Evolutionary conservation across 2,329 filamentous ascomycete species (phyloP).

Genomic region (Diaporthe nobilis): DNA sequence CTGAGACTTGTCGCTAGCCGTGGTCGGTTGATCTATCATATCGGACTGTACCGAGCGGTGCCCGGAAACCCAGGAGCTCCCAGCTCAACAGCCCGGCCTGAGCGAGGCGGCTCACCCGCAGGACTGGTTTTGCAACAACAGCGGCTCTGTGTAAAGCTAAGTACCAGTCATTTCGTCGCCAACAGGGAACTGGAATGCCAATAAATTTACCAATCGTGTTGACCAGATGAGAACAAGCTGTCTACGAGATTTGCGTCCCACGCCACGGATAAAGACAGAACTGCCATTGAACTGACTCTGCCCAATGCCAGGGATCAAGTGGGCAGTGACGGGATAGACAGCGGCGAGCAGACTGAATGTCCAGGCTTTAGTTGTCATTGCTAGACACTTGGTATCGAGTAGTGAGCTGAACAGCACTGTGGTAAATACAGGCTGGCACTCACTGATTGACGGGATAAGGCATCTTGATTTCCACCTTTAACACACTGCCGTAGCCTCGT

Average conservation of each 20-base stretch:
- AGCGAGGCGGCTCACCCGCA: background rate
- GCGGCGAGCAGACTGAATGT: background rate
- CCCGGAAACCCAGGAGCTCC: background rate
- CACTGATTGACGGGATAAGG: slow-evolving; percentile 1
- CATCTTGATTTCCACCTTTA: background rate
- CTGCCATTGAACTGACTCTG: background rate
- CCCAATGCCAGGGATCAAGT: background rate
- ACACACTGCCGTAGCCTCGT: slow-evolving; percentile 22
- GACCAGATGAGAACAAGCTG: background rate
- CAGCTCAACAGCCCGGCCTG: slow-evolving; percentile 2
- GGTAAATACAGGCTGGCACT: background rate
- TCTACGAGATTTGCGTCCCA: background rate
- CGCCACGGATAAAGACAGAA: background rate
- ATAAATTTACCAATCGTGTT: background rate
- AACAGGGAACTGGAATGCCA: background rate
- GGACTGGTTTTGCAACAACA: background rate
- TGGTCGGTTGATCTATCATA: background rate
- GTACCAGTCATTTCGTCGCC: background rate
- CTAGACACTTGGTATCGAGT: background rate
- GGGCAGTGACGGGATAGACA: no score
- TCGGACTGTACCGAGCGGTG: background rate
- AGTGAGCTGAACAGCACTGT: background rate
- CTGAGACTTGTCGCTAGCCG: background rate
- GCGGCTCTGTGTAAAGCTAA: background rate
- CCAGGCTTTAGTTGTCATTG: background rate